Percentiles rank a stretch among this genome's conserved stretches.
Evolutionary conservation across 768 basidiomycete genomes (phyloP).

Genomic region (Termitomyces sp.): DNA sequence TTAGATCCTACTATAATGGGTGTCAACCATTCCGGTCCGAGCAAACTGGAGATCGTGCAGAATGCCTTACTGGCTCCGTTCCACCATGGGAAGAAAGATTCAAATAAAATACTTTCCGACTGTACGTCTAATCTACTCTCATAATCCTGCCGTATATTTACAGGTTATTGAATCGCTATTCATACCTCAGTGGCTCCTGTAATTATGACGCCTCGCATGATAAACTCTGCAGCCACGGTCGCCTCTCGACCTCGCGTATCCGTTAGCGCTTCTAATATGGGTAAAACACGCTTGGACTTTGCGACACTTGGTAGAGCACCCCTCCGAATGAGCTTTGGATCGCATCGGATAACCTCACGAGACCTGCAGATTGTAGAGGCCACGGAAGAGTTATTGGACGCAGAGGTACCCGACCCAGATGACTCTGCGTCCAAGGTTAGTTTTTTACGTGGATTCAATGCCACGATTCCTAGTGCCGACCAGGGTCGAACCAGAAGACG

Average conservation of each 20-base stretch:
- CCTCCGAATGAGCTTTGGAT: conserved; percentile 56
- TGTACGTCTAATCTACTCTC: conserved; percentile 37
- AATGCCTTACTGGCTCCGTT: conserved; percentile 71
- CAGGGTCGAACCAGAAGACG: conserved; percentile 69
- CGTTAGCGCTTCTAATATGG: conserved; percentile 23
- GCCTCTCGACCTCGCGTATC: conserved; percentile 42
- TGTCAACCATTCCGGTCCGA: conserved; percentile 29
- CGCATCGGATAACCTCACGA: conserved; percentile 69
- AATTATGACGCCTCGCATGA: conserved; percentile 86
- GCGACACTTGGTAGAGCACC: conserved; percentile 77
- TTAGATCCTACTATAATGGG: conserved; percentile 32
- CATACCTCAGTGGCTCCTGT: conserved; percentile 75
- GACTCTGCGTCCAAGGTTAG: conserved; percentile 71
- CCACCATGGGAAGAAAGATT: conserved; percentile 59
- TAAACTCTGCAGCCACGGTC: conserved; percentile 63
- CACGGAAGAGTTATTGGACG: conserved; percentile 65
- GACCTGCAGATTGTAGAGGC: conserved; percentile 83
- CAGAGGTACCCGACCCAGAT: conserved; percentile 68
- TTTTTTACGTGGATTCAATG: conserved; percentile 86
- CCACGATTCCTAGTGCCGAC: conserved; percentile 89
- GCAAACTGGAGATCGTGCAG: conserved; percentile 57
- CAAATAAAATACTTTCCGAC: conserved; percentile 68
- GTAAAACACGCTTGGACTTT: conserved; percentile 54
- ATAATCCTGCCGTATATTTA: not conserved
- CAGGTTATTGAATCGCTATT: not conserved